These are phyloP conservation scores for Ajuga chamaepitys DNA, from an alignment of 257 asterid genomes.

Conservation along the genomic window DNA sequence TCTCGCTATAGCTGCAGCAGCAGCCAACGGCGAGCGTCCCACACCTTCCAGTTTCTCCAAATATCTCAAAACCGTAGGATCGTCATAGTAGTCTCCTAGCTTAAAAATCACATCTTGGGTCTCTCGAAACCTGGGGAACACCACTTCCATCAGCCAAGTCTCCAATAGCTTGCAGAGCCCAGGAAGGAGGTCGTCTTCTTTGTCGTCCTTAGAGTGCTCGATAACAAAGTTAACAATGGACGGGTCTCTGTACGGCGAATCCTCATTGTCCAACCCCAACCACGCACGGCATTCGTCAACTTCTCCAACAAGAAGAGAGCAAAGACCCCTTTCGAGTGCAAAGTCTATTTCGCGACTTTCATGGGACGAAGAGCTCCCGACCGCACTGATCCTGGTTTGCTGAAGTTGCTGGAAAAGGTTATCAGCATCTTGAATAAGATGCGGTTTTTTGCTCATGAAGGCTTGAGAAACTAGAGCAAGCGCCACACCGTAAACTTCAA, in stretches of 20 bases:
- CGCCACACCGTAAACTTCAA: slow-evolving; percentile 96
- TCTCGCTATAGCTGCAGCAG: slow-evolving; percentile 93
- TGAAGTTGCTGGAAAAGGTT: slow-evolving; percentile 97
- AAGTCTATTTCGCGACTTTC: slow-evolving; percentile 79
- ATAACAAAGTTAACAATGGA: slow-evolving; percentile 67
- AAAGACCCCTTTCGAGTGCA: slow-evolving; percentile 95
- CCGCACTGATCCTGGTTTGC: slow-evolving; percentile 62
- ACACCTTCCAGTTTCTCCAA: slow-evolving; percentile 83
- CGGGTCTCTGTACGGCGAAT: slow-evolving; percentile 79
- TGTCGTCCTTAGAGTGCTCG: slow-evolving; percentile 72
- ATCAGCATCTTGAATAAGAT: slow-evolving; percentile 87
- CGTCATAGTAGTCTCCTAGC: slow-evolving; percentile 97
- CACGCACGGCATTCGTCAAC: slow-evolving; percentile 84
- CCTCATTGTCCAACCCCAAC: slow-evolving; percentile 81
- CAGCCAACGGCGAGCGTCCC: slow-evolving; percentile 93
- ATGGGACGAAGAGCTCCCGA: slow-evolving; percentile 39
- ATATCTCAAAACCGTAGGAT: slow-evolving; percentile 87
- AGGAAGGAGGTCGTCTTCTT: slow-evolving; percentile 77
- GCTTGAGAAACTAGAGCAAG: slow-evolving; percentile 96
- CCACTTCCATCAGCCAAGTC: slow-evolving; percentile 97
- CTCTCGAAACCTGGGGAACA: slow-evolving; percentile 93
- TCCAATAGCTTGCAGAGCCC: slow-evolving; percentile 93
- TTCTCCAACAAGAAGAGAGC: slow-evolving; percentile 93
- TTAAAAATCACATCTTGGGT: slow-evolving; percentile 55
- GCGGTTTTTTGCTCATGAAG: slow-evolving; percentile 81